Base-by-base conservation (phyloP, 352 stramenopile species). In the Phytophthora europaea region DNA sequence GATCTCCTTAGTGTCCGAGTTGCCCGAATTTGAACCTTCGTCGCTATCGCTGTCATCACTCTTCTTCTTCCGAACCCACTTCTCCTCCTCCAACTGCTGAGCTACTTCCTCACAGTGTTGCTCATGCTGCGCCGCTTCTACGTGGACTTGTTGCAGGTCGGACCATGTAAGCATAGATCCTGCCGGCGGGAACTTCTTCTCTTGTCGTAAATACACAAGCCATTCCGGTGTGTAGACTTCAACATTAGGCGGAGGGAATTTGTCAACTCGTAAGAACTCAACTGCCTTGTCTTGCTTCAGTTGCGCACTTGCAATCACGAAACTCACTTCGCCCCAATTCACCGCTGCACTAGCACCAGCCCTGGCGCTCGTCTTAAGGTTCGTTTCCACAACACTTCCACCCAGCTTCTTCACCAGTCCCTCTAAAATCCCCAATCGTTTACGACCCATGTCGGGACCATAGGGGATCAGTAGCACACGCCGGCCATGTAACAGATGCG, bases 401-500 rank as follows among this genome's bases (percentile, higher is more conserved):
- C 85, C 85, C 5, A 93, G 48, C 43, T 87, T 88, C 12, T 68
- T 23, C 8, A 94, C 72, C 63, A 93, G 81, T 31, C 87, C 73
- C 28, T 80, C 69, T 75, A 88, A 91, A 55, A 95, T 88, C 33
- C 85, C 78, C 26, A 93, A 62, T 34, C 87, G 81, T 50, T 85
- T 90, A 6, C 81, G 79, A 72, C 85, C 88, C 72, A 95, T 87
- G 50, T 94, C 89, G 0, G 67, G 56, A 13, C 89, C 87, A 12
- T 90, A 69, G 0, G 89, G 80, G 15, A 91, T 78, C 15, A 95
- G 26, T 23, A 93, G 53, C 34, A 94, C 75, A 26, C 58, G 71
- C 48, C 83, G 67, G 9, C 65, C 85, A 15, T 72, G 34, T 28
- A 94, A 55, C 31, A 90, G 47, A 2, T 55, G 43, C 18, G 47